These are phyloP conservation scores for Mucor circinelloides DNA, from an alignment of 371 early-diverging fungal species.

Conservation along the genomic window DNA sequence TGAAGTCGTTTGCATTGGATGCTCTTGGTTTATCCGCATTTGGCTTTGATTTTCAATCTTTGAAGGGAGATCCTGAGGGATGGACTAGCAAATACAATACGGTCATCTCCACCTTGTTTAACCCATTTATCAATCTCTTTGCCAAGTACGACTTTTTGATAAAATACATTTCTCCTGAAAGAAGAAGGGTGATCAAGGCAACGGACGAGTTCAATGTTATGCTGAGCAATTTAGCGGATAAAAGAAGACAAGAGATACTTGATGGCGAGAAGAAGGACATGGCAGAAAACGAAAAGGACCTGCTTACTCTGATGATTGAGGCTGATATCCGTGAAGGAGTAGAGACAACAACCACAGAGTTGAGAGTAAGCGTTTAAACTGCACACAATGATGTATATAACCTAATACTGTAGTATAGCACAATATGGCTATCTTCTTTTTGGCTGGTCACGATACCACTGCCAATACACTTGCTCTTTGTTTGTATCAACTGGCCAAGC, in stretches of 20 bases:
- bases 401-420: background rate
- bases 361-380: slow-evolving; percentile 11
- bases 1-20: slow-evolving; percentile 38
- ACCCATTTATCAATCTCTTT: slow-evolving; percentile 13
- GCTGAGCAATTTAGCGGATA: slow-evolving; percentile 9
- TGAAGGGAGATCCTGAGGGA: slow-evolving; percentile 29
- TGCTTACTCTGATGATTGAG: slow-evolving; percentile 42
- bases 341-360: slow-evolving; percentile 14
- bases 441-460: slow-evolving; percentile 54
- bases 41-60: slow-evolving; percentile 39
- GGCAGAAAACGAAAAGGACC: slow-evolving; percentile 49
- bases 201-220: slow-evolving; percentile 8
- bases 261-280: background rate
- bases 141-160: slow-evolving; percentile 9
- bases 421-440: slow-evolving; percentile 18
- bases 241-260: slow-evolving; percentile 13
- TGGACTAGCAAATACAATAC: slow-evolving; percentile 35
- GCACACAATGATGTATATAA: background rate
- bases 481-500: slow-evolving; percentile 41
- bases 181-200: slow-evolving; percentile 4
- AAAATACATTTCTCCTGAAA: slow-evolving; percentile 1
- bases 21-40: slow-evolving; percentile 39
- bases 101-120: slow-evolving; percentile 11
- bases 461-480: slow-evolving; percentile 43
- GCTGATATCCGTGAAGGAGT: slow-evolving; percentile 28